These are phyloP conservation scores for Monosporozyma servazzii DNA, from an alignment of 805 yeast species.

Conservation along the genomic window DNA sequence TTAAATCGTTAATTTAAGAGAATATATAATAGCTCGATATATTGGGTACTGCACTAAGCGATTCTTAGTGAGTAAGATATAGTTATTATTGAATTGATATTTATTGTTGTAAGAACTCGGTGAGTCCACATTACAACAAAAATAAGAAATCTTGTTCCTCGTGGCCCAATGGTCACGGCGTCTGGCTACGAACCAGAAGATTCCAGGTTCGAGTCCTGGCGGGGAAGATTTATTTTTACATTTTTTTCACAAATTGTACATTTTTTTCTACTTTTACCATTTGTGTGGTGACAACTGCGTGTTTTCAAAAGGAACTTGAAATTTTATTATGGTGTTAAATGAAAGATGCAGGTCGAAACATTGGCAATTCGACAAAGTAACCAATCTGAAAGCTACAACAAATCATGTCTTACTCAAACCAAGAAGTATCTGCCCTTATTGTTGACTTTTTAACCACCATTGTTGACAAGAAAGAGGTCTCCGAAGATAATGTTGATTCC, in stretches of 20 bases:
- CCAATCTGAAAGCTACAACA: background rate
- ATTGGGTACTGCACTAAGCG: too few relatives aligned
- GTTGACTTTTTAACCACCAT: conserved; percentile 59
- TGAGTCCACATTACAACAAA: background rate
- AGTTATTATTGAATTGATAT: too few relatives aligned
- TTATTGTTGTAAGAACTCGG: too few relatives aligned
- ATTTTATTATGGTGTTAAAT: background rate
- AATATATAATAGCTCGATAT: too few relatives aligned
- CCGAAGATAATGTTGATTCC: conserved; percentile 78
- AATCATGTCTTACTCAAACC: conserved; percentile 41
- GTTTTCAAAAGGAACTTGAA: background rate
- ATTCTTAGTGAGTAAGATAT: too few relatives aligned
- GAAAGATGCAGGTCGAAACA: background rate
- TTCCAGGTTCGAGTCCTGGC: conserved; percentile 51
- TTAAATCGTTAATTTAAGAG: too few relatives aligned
- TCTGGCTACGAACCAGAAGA: conserved; percentile 56
- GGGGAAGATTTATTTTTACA: conserved; percentile 30
- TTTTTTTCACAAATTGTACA: background rate
- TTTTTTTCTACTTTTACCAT: too few relatives aligned
- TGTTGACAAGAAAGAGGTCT: conserved; percentile 50
- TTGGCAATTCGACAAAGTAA: background rate
- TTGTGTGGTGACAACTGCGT: background rate
- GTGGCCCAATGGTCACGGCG: conserved; percentile 74
- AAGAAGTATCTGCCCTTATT: conserved; percentile 65
- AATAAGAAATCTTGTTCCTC: conserved; percentile 42